Conservation (phyloP, 495 filamentous ascomycete species). For the Xylaria acuta region DNA sequence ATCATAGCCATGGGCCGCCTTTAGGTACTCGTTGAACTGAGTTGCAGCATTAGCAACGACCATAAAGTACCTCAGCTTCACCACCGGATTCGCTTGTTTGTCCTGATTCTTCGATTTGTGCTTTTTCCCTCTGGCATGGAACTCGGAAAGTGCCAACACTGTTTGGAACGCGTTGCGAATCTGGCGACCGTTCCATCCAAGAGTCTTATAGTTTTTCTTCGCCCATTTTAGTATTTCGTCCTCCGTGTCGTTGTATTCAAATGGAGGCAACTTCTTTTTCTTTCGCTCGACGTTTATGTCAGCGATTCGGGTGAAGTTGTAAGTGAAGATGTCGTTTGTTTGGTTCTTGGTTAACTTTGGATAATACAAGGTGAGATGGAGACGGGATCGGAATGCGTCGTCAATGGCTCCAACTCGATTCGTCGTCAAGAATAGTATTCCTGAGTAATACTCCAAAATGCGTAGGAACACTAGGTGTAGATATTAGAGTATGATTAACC, state of each 20-base stretch:
- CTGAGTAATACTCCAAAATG: not conserved
- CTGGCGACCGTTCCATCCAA: not conserved
- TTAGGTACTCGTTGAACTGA: not conserved
- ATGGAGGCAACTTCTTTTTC: not conserved
- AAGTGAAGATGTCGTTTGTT: not conserved
- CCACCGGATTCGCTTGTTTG: not conserved
- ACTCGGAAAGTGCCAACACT: not conserved
- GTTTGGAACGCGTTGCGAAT: constrained; percentile 5
- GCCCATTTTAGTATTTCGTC: not conserved
- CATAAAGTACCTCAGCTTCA: not conserved
- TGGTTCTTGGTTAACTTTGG: not conserved
- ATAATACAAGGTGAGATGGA: not conserved
- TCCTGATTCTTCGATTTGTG: not conserved
- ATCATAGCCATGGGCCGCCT: not conserved
- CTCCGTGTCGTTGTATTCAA: not conserved
- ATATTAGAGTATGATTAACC: not conserved
- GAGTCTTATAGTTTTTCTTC: not conserved
- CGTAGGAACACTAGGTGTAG: not conserved
- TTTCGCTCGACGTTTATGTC: not conserved
- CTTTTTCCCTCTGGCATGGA: not conserved
- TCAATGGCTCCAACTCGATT: not conserved
- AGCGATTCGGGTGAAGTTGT: not conserved
- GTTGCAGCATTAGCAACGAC: not conserved
- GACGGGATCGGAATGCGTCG: not conserved
- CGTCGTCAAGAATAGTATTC: not conserved